Conservation (phyloP, 441 rosid species). For the Brassica hybrid region DNA sequence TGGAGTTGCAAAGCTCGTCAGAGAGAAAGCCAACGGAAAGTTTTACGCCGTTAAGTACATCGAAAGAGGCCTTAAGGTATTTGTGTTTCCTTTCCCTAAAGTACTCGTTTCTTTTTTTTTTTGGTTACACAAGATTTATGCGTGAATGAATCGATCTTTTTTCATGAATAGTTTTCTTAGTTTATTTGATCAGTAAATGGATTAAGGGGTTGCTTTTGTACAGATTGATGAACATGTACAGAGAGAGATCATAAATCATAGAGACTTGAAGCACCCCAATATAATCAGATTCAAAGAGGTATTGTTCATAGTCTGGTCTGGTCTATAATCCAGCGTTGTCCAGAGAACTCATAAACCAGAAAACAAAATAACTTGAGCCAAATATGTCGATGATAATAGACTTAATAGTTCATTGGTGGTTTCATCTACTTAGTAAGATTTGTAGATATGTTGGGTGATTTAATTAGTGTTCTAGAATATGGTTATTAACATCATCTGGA, state of each 20-base stretch:
- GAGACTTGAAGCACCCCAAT: constrained; percentile 72
- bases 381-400: background rate
- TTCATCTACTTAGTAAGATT: background rate
- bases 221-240: constrained; percentile 81
- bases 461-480: constrained; percentile 1
- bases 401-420: background rate
- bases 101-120: background rate
- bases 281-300: constrained; percentile 74
- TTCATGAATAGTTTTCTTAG: background rate
- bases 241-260: constrained; percentile 77
- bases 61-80: constrained; percentile 69
- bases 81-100: background rate
- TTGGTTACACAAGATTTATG: constrained; percentile 2
- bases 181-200: background rate
- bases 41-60: constrained; percentile 71
- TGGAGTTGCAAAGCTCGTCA: constrained; percentile 71
- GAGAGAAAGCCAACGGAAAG: constrained; percentile 55
- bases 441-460: background rate
- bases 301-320: no score
- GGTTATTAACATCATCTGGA: background rate
- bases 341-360: background rate
- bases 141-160: background rate
- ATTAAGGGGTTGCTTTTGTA: constrained; percentile 17
- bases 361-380: background rate
- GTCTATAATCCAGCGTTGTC: no score